A percentile compares a stretch with the other conserved stretches of the same genome.
Evolutionary conservation across 495 filamentous ascomycete species (phyloP).

Genomic region (Xylaria grammica): DNA sequence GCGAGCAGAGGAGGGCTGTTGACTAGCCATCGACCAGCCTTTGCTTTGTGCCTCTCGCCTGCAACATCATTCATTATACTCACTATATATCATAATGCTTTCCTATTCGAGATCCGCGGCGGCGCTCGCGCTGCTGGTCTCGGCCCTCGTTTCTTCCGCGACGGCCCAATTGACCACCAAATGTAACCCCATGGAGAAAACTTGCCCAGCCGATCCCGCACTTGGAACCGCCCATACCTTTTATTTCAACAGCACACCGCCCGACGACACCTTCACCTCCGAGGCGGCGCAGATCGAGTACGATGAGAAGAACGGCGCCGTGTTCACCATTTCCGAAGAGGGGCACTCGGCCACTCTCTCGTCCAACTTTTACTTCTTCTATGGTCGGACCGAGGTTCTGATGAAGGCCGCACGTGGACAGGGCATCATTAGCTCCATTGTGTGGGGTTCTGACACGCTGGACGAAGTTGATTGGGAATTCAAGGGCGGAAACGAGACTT

Average conservation of each 20-base stretch:
- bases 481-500: conserved; percentile 66
- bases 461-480: conserved; percentile 95
- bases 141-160: conserved; percentile 44
- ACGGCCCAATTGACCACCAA: conserved; percentile 66
- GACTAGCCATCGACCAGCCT: background rate
- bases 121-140: conserved; percentile 49
- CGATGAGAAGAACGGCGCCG: conserved; percentile 60
- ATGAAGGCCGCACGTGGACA: conserved; percentile 74
- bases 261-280: conserved; percentile 63
- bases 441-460: conserved; percentile 81
- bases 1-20: background rate
- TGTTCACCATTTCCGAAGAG: conserved; percentile 72
- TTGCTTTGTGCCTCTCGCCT: conserved; percentile 11
- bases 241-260: conserved; percentile 70
- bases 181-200: conserved; percentile 69
- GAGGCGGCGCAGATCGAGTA: conserved; percentile 63
- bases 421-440: conserved; percentile 83
- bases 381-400: conserved; percentile 70
- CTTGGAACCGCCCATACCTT: conserved; percentile 60
- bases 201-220: conserved; percentile 69
- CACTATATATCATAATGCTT: conserved; percentile 34
- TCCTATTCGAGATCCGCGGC: conserved; percentile 37
- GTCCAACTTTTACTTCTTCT: conserved; percentile 79
- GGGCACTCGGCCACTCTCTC: conserved; percentile 77
- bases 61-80: background rate